Percentiles rank a stretch among this genome's conserved stretches.
These are phyloP conservation scores for Zancudomyces culisetae DNA, from an alignment of 371 early-diverging fungal species.

Conservation along the genomic window DNA sequence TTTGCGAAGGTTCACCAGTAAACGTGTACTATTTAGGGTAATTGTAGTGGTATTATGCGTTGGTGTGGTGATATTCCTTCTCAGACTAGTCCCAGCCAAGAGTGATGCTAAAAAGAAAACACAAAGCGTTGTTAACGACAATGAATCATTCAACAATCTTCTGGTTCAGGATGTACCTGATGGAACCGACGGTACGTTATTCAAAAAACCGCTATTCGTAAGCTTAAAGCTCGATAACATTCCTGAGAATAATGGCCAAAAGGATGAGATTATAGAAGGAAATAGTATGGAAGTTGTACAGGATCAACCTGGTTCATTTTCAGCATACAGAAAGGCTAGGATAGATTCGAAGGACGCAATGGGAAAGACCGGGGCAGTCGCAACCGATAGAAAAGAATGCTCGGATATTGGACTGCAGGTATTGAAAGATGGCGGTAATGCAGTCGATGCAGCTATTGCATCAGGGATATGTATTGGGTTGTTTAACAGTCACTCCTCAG, in stretches of 20 bases:
- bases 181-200: no score
- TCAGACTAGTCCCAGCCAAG: no score
- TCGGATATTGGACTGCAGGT: conserved; percentile 69
- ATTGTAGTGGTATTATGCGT: no score
- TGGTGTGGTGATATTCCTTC: no score
- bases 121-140: background rate
- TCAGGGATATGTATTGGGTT: conserved; percentile 85
- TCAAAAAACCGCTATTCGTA: no score
- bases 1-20: no score
- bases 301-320: no score
- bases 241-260: no score
- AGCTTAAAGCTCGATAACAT: no score
- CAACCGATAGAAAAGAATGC: conserved; percentile 68
- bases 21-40: no score
- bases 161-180: background rate
- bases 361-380: conserved; percentile 47
- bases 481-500: conserved; percentile 86
- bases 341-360: conserved; percentile 1
- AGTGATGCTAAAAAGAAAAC: background rate
- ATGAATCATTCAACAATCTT: background rate
- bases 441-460: conserved; percentile 93
- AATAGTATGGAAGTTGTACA: no score
- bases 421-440: conserved; percentile 81
- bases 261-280: no score
- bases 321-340: background rate